Base-by-base conservation (phyloP, 1,284 basidiomycete species). In the Tetrapyrgos nigripes region DNA sequence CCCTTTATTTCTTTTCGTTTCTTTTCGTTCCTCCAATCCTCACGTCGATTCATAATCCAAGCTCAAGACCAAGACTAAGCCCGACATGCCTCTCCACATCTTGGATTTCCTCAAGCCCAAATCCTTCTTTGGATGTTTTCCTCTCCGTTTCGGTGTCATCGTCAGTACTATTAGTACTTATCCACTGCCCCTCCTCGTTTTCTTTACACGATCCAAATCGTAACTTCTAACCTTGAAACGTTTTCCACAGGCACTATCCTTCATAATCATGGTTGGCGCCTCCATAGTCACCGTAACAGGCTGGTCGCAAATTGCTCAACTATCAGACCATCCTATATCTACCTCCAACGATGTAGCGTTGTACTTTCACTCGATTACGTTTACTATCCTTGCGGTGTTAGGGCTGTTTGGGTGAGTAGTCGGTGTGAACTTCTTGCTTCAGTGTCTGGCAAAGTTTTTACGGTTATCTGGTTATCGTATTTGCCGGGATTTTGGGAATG, bases 101-200 rank as follows among this genome's bases (percentile, higher is more conserved):
- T 29, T 29, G 19, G 17, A 44, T 11, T 26, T 45, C 29, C 23
- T 5, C 53, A 13, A 29, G 33, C 43, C 26, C 43, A 31, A 50
- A 50, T n/a, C 33, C 10, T 88, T 86, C 71, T 86, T 83, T 71
- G 85, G 79, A 71, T 87, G 84, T 68, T 78, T 88, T 62, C 83
- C 86, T 40, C 83, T 88, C 65, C 78, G 85, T 57, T 72, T 82
- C 40, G 85, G 83, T 59, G 84, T 86, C 47, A 84, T 87, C 70
- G 76, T 87, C 62, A 76, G 79, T 76, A 14, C 29, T 28, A 23
- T 19, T 47, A 55, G 21, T 28, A n/a, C 27, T 6, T 27, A 43
- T 6, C 31, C 45, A 26, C 33, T 21, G 10, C 48, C n/a, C 14
- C 26, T 27, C 29, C 8, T 23, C 24, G 50, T 13, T 37, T 9